These are phyloP conservation scores for Luzula sylvatica DNA, from an alignment of 176 grass and related monocot species.

Conservation along the genomic window DNA sequence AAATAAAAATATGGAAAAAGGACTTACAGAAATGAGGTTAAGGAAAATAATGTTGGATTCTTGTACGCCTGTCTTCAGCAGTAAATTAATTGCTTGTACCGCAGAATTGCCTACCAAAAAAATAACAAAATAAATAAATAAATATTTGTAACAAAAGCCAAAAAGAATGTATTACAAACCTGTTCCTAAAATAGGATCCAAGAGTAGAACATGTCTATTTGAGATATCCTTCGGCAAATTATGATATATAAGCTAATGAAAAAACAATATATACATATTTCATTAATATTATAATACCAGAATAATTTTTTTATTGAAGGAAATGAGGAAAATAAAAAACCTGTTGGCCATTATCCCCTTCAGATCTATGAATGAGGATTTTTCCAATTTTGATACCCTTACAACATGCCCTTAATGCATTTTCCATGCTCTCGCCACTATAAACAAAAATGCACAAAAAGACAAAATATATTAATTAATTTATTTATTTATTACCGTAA, in stretches of 20 bases:
- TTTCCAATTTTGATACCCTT: conserved; percentile 93
- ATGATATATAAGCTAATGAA: conserved; percentile 85
- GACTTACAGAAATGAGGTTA: conserved; percentile 86
- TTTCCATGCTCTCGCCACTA: conserved; percentile 97
- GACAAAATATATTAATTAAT: neutral
- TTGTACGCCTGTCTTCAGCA: conserved; percentile 75
- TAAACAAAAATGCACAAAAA: neutral
- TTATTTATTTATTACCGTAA: neutral
- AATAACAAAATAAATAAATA: conserved; percentile 15
- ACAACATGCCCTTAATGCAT: conserved; percentile 73
- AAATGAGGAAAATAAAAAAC: conserved; percentile 24
- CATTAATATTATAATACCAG: conserved; percentile 12
- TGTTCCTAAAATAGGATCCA: conserved; percentile 98
- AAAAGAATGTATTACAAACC: conserved; percentile 39
- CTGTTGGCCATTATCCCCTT: conserved; percentile 88
- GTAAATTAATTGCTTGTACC: conserved; percentile 79
- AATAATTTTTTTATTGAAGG: neutral
- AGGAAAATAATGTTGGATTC: conserved; percentile 88
- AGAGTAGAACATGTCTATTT: conserved; percentile 83
- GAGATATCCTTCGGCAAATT: conserved; percentile 81
- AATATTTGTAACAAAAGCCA: neutral
- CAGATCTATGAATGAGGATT: conserved; percentile 80
- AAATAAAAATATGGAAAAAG: neutral
- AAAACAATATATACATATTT: conserved; percentile 25
- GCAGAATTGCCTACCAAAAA: conserved; percentile 68